Evolutionary conservation across 1,284 basidiomycete species (phyloP), one percentile per base, ranked within the genome.

Genomic region (Rhodotorula sp.): DNA sequence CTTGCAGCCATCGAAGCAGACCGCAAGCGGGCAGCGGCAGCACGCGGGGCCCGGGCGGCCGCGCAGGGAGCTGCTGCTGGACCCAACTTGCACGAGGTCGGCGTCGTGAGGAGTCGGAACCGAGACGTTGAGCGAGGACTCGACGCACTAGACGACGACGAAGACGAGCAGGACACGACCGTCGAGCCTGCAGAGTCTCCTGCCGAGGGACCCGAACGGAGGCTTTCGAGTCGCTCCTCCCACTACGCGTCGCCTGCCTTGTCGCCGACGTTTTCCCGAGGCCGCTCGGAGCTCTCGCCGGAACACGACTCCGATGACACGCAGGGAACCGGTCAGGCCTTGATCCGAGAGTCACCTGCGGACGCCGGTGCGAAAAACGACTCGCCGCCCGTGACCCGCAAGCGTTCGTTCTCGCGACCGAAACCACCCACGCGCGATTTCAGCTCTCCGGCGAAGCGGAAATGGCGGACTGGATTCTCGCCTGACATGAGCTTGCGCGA

Each of bases 391-490:
- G 54, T 1, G 5, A 6, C 29, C 5, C 31, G 31, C 56, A 57
- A 6, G 31, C 48, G 21, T 2, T 23, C 21, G 4, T 29, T 6
- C 21, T 7, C 23, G 21, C 61, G 23, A 15, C 20, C 58, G n/a
- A 23, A 18, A 31, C 26, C 54, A 10, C n/a, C 48, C 0, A 21
- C 34, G 34, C 34, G 20, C 56, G 48, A 23, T 20, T 26, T 2
- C 23, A 15, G 5, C 8, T 23, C 49, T 21, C 67, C 57, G 29
- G 56, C n/a, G n/a, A 58, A 58, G 49, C 43, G 64, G 16, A 34
- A 56, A 26, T 76, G 70, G 68, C 66, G 75, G 12, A 52, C 59
- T 3, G 68, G 62, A 0, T 63, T 69, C 46, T 49, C 65, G 31
- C 52, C 56, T 21, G 43, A 20, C 15, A 62, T 72, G 62, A 65